Percentiles rank a stretch among this genome's conserved stretches.
Conservation (phyloP, 2,329 filamentous ascomycete species). For the Tolypocladium endophyticum region DNA sequence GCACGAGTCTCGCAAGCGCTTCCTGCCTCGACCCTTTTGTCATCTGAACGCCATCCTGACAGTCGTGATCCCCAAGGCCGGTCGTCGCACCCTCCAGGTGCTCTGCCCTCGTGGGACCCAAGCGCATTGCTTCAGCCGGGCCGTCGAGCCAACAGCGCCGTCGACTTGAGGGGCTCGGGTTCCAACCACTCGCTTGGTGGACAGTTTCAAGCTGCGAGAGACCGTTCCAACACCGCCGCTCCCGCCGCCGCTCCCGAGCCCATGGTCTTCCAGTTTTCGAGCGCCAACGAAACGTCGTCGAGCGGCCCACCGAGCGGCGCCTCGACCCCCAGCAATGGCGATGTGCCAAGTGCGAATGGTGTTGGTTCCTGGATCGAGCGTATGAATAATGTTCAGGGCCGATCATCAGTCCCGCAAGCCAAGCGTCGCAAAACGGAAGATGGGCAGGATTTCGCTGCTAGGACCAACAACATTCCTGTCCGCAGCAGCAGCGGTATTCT, state of each 20-base stretch:
- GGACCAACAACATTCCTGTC: constrained; percentile 14
- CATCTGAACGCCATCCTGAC: neutral
- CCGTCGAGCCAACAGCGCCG: constrained; percentile 16
- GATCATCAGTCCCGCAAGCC: constrained; percentile 43
- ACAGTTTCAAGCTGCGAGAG: constrained; percentile 7
- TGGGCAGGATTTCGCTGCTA: constrained; percentile 29
- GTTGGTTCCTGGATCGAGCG: constrained; percentile 60
- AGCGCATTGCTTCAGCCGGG: constrained; percentile 27
- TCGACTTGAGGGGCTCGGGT: constrained; percentile 14
- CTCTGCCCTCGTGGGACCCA: constrained; percentile 29
- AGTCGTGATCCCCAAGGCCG: constrained; percentile 13
- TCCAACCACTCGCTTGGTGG: constrained; percentile 12
- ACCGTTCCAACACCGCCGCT: constrained; percentile 13
- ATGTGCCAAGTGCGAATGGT: constrained; percentile 21
- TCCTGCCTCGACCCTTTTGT: neutral
- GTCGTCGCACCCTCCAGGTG: constrained; percentile 14
- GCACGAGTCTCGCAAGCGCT: constrained; percentile 3
- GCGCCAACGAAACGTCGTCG: constrained; percentile 21
- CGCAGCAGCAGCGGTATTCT: constrained; percentile 44
- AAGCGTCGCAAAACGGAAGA: constrained; percentile 56
- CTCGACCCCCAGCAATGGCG: constrained; percentile 19
- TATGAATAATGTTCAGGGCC: constrained; percentile 63
- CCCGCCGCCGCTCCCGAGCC: constrained; percentile 19
- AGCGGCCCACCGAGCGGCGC: constrained; percentile 19
- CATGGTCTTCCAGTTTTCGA: constrained; percentile 33